phyloP scores from a whole-genome alignment of 1,284 basidiomycete species.

The Pholiota adiposa region DNA sequence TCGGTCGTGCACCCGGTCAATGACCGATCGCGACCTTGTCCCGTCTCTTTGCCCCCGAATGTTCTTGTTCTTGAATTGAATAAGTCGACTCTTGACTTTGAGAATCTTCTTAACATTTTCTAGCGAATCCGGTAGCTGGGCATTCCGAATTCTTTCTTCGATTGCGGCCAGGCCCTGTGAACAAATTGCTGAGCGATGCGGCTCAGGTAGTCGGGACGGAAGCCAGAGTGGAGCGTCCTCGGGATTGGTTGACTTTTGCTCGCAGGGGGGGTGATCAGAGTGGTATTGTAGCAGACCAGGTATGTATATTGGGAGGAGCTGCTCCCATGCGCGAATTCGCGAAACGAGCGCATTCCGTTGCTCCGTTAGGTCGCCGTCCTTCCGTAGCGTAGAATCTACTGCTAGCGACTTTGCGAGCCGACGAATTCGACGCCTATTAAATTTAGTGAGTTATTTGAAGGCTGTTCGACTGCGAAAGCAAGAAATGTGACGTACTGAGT shows the following conservation, averaged over 20 bases:
- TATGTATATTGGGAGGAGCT: conserved; percentile 15
- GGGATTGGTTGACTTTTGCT: conserved; percentile 1
- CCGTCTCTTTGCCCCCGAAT: conserved; percentile 17
- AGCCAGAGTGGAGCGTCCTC: conserved; percentile 18
- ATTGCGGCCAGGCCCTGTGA: not conserved
- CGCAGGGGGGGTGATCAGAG: not conserved
- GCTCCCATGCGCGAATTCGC: conserved; percentile 16
- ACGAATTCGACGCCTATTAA: too few relatives aligned
- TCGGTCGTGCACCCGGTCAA: conserved; percentile 18
- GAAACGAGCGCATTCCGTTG: conserved; percentile 10
- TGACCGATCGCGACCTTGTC: conserved; percentile 15
- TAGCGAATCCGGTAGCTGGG: not conserved
- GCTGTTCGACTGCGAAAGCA: too few relatives aligned
- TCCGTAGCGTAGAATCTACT: too few relatives aligned
- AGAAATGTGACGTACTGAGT: too few relatives aligned
- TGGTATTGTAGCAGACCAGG: conserved; percentile 18
- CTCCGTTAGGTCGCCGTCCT: not conserved
- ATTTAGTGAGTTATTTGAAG: too few relatives aligned
- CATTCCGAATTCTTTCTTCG: conserved; percentile 14
- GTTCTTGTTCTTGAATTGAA: conserved; percentile 21
- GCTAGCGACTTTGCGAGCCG: too few relatives aligned
- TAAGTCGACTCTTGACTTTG: conserved; percentile 16
- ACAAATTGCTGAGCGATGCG: conserved; percentile 1
- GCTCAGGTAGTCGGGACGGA: conserved; percentile 9
- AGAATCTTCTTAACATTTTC: conserved; percentile 11